phyloP scores from a whole-genome alignment of 1,284 basidiomycete species.

The Cutaneotrichosporon dermatis region DNA sequence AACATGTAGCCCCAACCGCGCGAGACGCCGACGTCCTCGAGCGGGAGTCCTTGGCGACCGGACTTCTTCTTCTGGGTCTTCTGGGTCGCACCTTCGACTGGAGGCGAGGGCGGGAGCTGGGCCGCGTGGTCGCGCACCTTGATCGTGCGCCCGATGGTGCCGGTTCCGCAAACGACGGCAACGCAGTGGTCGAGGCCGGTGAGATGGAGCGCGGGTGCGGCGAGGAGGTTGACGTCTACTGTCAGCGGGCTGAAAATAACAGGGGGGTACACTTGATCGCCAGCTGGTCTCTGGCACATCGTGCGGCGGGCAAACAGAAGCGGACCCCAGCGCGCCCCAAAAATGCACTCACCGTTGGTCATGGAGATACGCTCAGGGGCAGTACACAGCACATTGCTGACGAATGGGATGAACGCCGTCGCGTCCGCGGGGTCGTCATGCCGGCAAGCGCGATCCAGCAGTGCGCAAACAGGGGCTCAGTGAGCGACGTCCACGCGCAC shows the following conservation, averaged over 20 bases:
- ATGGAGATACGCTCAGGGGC: conserved; percentile 23
- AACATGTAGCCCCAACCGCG: conserved; percentile 44
- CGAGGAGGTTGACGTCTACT: conserved; percentile 43
- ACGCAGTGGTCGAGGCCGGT: conserved; percentile 32
- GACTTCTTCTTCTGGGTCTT: not conserved
- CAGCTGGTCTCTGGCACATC: too few relatives aligned
- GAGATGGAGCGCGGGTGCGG: conserved; percentile 35
- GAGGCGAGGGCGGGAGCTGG: conserved; percentile 13
- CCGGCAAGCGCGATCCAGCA: conserved; percentile 44
- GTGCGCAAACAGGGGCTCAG: conserved; percentile 28
- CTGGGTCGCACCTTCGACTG: not conserved
- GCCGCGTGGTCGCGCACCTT: conserved; percentile 12
- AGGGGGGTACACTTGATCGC: too few relatives aligned
- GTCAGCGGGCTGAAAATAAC: not conserved
- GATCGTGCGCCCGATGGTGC: conserved; percentile 40
- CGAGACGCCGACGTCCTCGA: conserved; percentile 35
- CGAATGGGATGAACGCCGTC: conserved; percentile 26
- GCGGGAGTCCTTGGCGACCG: conserved; percentile 19
- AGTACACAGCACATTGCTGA: conserved; percentile 19
- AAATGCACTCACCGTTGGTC: conserved; percentile 32
- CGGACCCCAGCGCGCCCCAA: too few relatives aligned
- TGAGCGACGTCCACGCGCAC: conserved; percentile 21
- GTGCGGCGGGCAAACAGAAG: too few relatives aligned
- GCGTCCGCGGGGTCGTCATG: conserved; percentile 27
- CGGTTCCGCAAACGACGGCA: conserved; percentile 40